These are phyloP conservation scores for Anethum foeniculum DNA, from an alignment of 140 eudicot genomes.

Conservation along the genomic window DNA sequence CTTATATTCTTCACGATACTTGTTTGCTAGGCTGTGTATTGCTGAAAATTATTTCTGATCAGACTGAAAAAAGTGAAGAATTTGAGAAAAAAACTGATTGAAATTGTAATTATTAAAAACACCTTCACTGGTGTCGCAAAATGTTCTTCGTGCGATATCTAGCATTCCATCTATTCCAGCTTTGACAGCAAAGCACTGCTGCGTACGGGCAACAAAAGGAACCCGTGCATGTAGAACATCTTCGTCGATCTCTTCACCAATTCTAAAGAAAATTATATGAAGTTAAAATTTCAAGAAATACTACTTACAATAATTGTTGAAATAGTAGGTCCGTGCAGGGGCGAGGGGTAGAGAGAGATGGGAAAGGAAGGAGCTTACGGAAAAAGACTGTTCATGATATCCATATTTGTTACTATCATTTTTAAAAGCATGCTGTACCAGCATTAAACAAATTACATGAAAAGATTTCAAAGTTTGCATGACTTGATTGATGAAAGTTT, in stretches of 20 bases:
- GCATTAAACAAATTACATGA: neutral
- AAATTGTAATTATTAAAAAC: slow-evolving; percentile 1
- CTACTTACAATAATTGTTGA: neutral
- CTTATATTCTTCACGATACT: slow-evolving; percentile 82
- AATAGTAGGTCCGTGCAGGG: neutral
- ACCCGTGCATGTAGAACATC: slow-evolving; percentile 89
- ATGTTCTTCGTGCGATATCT: slow-evolving; percentile 87
- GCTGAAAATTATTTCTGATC: slow-evolving; percentile 38
- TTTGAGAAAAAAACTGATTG: slow-evolving; percentile 3
- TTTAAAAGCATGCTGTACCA: neutral
- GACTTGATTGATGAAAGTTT: neutral
- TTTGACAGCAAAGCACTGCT: slow-evolving; percentile 97
- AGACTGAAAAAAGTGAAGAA: slow-evolving; percentile 9
- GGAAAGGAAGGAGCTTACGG: neutral
- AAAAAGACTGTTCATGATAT: neutral
- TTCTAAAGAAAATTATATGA: slow-evolving; percentile 31
- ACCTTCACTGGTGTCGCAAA: slow-evolving; percentile 99
- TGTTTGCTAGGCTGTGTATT: slow-evolving; percentile 88
- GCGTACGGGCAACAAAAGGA: slow-evolving; percentile 95
- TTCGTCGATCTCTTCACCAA: slow-evolving; percentile 92
- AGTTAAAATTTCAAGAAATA: neutral
- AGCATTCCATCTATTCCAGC: slow-evolving; percentile 95
- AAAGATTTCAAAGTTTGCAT: neutral
- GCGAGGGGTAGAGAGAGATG: neutral
- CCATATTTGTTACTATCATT: neutral